phyloP scores from a whole-genome alignment of 2,329 filamentous ascomycete species.

The Arthrinium puccinioides region DNA sequence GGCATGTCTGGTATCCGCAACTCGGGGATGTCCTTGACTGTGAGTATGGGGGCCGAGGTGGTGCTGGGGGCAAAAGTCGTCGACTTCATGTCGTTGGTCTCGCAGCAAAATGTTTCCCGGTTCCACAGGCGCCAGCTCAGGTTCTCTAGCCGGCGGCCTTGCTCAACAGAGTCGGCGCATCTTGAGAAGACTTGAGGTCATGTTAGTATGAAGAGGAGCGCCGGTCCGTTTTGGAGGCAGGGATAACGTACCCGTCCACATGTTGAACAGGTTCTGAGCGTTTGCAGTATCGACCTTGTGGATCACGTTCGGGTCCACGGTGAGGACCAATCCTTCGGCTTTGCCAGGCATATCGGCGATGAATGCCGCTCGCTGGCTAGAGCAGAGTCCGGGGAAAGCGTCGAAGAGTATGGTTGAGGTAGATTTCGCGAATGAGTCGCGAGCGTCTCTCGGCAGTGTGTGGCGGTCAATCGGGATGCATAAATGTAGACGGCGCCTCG shows the following conservation, averaged over 20 bases:
- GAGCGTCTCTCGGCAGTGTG: constrained; percentile 2
- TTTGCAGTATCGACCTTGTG: constrained; percentile 92
- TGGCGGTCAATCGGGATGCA: constrained; percentile 1
- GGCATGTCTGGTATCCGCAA: constrained; percentile 50
- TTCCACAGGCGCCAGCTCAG: constrained; percentile 95
- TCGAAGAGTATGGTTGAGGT: constrained; percentile 10
- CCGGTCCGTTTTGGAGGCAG: too few relatives aligned
- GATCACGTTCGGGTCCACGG: constrained; percentile 85
- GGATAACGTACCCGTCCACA: constrained; percentile 79
- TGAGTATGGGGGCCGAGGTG: constrained; percentile 40
- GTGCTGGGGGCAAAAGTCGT: constrained; percentile 9
- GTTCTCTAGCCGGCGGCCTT: constrained; percentile 89
- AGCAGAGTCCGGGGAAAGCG: too few relatives aligned
- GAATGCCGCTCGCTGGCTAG: constrained; percentile 15
- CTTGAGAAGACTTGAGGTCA: constrained; percentile 71
- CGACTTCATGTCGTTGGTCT: constrained; percentile 46
- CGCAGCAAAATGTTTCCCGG: constrained; percentile 84
- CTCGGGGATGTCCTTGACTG: constrained; percentile 41
- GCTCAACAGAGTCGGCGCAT: constrained; percentile 88
- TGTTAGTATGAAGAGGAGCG: constrained; percentile 20
- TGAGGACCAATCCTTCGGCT: constrained; percentile 79
- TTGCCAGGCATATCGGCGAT: constrained; percentile 65
- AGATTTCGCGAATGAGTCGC: constrained; percentile 2
- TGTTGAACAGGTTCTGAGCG: constrained; percentile 87
- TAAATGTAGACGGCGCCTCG: constrained; percentile 3